Base-by-base conservation (phyloP, 768 basidiomycete species). In the Albatrellus ellisii region DNA sequence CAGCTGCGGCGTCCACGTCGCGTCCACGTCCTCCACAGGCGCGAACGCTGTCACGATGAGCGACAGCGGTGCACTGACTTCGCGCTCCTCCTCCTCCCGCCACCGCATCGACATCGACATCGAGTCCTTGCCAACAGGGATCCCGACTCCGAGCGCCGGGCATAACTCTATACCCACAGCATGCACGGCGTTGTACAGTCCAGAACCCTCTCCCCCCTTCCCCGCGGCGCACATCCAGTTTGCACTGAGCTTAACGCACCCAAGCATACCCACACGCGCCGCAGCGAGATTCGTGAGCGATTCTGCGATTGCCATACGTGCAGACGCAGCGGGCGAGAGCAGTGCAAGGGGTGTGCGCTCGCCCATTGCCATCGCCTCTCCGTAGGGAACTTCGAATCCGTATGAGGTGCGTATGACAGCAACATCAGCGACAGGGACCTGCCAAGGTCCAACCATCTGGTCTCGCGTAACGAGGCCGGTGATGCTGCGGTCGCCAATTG, bases 81-180 rank as follows among this genome's bases (percentile, higher is more conserved):
- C 81, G 46, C 78, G 79, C 54, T 76, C 65, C 47, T 78, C 73
- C 35, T 78, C 70, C 22, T 63, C 66, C 63, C 60, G 64, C 81
- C 95, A 99, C 53, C 79, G 82, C 92, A 97, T 99, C 46, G 87
- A 81, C 95, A 98, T 99, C 15, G 88, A 92, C 95, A 99, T 98
- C 10, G 92, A 97, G 58, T 99, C 95, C 64, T 99, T 99, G 22
- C 95, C 95, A n/a, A 99, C 95, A 0, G 95, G 95, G 32, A 90
- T 88, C 6, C 90, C 86, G 17, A 99, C 66, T 10, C 95, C 92
- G 10, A 98, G 71, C 4, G 75, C 77, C 4, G 95, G 95, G 58
- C 95, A 99, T 18, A 99, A 67, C 42, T 92, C 89, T 69, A 91
- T 72, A 9, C 94, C 95, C 35, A 98, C 74, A 5, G 95, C 87